A percentile compares a stretch with the other conserved stretches of the same genome.
phyloP scores from a whole-genome alignment of 352 stramenopile genomes.

The Globisporangium barbulae region DNA sequence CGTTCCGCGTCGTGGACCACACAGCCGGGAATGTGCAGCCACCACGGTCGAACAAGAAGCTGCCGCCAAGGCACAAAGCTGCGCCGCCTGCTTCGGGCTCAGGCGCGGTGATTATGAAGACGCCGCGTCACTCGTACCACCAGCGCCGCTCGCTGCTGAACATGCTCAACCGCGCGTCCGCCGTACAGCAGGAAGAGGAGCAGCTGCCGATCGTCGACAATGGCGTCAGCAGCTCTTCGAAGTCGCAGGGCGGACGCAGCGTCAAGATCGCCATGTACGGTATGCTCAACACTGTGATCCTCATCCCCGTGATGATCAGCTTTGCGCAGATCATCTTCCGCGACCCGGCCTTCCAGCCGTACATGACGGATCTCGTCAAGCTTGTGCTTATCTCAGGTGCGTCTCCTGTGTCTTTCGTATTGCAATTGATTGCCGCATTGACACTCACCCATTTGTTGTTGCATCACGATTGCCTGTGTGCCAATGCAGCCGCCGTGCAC shows the following conservation, averaged over 20 bases:
- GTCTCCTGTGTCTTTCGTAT: neutral
- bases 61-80: conserved; percentile 13
- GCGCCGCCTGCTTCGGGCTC: neutral
- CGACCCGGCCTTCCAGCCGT: conserved; percentile 89
- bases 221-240: neutral
- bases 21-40: neutral
- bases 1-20: conserved; percentile 13
- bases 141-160: conserved; percentile 20
- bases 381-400: conserved; percentile 86
- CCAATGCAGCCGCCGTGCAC: conserved; percentile 53
- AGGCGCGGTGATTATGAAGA: conserved; percentile 28
- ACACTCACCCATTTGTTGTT: neutral
- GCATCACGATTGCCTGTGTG: neutral
- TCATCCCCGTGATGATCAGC: conserved; percentile 88
- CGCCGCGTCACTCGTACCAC: conserved; percentile 52
- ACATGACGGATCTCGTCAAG: conserved; percentile 92
- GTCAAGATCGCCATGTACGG: conserved; percentile 82
- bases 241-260: conserved; percentile 19
- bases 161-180: conserved; percentile 4
- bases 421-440: neutral
- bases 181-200: conserved; percentile 13
- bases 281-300: conserved; percentile 94
- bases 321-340: conserved; percentile 97
- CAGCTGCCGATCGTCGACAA: conserved; percentile 6
- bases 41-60: conserved; percentile 1